Base-by-base conservation (phyloP, 345 rosid species). In the Punica granatum region DNA sequence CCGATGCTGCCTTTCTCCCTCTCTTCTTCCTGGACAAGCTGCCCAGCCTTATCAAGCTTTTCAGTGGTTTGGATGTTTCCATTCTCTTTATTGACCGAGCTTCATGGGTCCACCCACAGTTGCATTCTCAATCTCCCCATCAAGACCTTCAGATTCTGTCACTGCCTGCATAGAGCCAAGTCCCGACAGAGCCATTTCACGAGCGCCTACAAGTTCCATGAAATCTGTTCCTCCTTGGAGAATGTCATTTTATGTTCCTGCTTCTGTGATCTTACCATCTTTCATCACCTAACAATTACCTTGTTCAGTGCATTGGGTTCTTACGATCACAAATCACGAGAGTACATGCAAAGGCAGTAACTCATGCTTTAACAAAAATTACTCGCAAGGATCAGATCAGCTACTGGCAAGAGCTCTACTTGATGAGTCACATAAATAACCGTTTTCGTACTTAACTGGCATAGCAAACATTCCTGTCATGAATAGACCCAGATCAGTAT, bases 371-470 rank as follows among this genome's bases (percentile, higher is more conserved):
- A 12, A 7, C 13, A 32, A 26, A 62, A 23, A 3, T 56, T 26
- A 42, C 64, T 76, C 60, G 80, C 87, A 74, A 76, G 69, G 46
- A 83, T 72, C 41, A 11, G 64, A 69, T 83, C 80, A 30, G 73
- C 78, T 12, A 69, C 67, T 18, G 75, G 60, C n/a, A 83, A 76
- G 68, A 80, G 75, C 54, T 80, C 86, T 28, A 80, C 74, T 70
- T 80, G 84, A 76, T 76, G 86, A 56, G 82, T 83, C 42, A 76
- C 84, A 61, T 72, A 72, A 35, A 80, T 60, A 59, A 78, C 82
- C 18, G 81, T 75, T 69, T 83, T 80, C 15, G 51, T 49, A 51
- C 28, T 23, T 19, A 80, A 60, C 48, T 72, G 53, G 54, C 69
- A 64, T 70, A 76, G 64, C 13, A 80, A 71, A 65, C 77, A 74